A percentile compares a stretch with the other conserved stretches of the same genome.
phyloP scores from a whole-genome alignment of 176 grass and related monocot genomes.

The Musa schizocarpa region DNA sequence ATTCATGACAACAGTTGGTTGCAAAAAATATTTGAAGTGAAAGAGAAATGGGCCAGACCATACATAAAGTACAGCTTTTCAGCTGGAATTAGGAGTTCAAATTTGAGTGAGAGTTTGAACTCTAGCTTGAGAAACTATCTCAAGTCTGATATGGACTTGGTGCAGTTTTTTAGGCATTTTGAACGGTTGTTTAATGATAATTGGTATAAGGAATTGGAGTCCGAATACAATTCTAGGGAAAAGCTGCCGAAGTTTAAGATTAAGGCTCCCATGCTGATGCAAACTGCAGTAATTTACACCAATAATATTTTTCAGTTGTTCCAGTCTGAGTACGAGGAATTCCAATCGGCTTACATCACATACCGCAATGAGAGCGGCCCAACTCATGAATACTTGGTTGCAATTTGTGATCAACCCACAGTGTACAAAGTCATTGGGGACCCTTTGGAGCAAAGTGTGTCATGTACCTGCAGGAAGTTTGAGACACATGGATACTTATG shows the following conservation, averaged over 20 bases:
- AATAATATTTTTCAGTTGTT: conserved; percentile 57
- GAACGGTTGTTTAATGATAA: conserved; percentile 37
- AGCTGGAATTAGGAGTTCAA: conserved; percentile 48
- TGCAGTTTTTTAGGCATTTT: conserved; percentile 33
- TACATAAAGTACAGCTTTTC: conserved; percentile 51
- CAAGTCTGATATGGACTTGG: conserved; percentile 32
- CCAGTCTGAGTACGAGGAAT: conserved; percentile 57
- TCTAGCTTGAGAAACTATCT: conserved; percentile 32
- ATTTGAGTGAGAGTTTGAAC: conserved; percentile 33
- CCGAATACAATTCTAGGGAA: conserved; percentile 34
- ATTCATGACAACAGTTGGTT: conserved; percentile 38
- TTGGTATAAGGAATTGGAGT: conserved; percentile 37
- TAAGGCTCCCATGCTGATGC: conserved; percentile 47
- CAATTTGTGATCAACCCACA: conserved; percentile 39
- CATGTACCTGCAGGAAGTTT: conserved; percentile 54
- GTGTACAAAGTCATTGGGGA: conserved; percentile 44
- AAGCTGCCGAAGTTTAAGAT: conserved; percentile 52
- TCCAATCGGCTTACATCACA: conserved; percentile 52
- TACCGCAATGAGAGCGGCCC: conserved; percentile 34
- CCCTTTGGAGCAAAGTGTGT: conserved; percentile 37
- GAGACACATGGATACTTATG: conserved; percentile 48
- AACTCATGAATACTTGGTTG: conserved; percentile 41
- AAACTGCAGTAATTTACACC: conserved; percentile 49
- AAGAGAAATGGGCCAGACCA: conserved; percentile 57
- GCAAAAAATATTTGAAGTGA: conserved; percentile 49